These are phyloP conservation scores for Fonsecaea multimorphosa DNA, from an alignment of 2,329 filamentous ascomycete species.

Conservation along the genomic window DNA sequence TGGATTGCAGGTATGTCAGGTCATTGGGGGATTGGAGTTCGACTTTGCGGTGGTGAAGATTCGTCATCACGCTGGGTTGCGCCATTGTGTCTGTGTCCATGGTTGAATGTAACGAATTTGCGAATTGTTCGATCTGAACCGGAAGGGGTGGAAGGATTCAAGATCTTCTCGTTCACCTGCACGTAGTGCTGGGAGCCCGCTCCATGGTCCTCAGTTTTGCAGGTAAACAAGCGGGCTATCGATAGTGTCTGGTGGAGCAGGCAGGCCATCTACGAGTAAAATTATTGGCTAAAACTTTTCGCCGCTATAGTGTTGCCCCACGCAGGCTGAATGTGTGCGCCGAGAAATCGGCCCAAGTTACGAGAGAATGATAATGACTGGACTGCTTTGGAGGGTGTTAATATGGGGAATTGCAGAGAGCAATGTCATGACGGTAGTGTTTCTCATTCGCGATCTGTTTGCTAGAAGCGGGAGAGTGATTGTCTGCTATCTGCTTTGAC, in stretches of 20 bases:
- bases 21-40: slow-evolving; percentile 58
- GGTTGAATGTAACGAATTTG: too few relatives aligned
- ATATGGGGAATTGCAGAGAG: background rate
- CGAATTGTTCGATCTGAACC: background rate
- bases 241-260: background rate
- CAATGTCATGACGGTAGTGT: background rate
- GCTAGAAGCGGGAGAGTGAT: background rate
- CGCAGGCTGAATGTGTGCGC: background rate
- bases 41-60: slow-evolving; percentile 55
- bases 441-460: background rate
- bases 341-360: background rate
- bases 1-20: slow-evolving; percentile 56
- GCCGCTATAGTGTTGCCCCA: background rate
- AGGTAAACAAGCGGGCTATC: background rate
- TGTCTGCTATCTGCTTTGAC: slow-evolving; percentile 10
- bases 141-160: background rate
- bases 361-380: background rate
- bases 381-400: background rate
- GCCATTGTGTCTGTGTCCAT: slow-evolving; percentile 92
- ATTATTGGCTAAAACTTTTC: background rate
- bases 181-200: background rate
- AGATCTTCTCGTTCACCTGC: background rate
- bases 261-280: background rate
- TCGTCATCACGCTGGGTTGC: slow-evolving; percentile 83
- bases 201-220: background rate